Evolutionary conservation across 1,284 basidiomycete species (phyloP), one percentile per base, ranked within the genome.

Genomic region (Rugosomyces carneus): DNA sequence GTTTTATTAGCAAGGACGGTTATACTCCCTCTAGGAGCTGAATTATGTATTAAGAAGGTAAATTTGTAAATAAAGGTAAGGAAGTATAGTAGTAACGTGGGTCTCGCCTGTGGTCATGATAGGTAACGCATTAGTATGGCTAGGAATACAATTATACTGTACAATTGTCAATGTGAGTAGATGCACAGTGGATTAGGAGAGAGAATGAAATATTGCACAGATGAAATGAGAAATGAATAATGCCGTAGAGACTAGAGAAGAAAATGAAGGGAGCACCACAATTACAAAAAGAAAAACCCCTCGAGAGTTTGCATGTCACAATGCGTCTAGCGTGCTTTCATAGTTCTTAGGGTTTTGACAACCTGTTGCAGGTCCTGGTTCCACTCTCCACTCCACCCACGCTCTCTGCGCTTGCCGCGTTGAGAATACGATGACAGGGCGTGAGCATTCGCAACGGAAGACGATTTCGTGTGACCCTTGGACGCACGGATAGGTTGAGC

Each of bases 341-440:
- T 49, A 13, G 55, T 60, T 39, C 68, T 51, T 47, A 70, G 45
- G 18, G 50, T 57, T 48, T 50, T 63, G 26, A 61, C 54, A 20
- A 68, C 64, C 19, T 65, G 59, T 2, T 56, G 56, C 59, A 65
- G 58, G 53, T 66, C 64, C 37, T 51, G 50, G 48, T 63, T 66
- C 66, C 66, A 68, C 46, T 66, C 65, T 1, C 66, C 66, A 45
- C 61, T 66, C 65, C 65, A 66, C 26, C 60, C 63, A 11, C 52
- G 48, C 44, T 64, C 64, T 45, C 60, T 64, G 20, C 62, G 42
- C 40, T 47, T 56, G 26, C 51, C 51, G 26, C 26, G 39, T 21
- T 21, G 24, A 23, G 21, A 29, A 27, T 43, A 47, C 40, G 46
- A 36, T 7, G 45, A 46, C 3, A 41, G 44, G 8, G 37, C 20